Base-by-base conservation (phyloP, 2,329 filamentous ascomycete genomes). In the Xylaria sp. region DNA sequence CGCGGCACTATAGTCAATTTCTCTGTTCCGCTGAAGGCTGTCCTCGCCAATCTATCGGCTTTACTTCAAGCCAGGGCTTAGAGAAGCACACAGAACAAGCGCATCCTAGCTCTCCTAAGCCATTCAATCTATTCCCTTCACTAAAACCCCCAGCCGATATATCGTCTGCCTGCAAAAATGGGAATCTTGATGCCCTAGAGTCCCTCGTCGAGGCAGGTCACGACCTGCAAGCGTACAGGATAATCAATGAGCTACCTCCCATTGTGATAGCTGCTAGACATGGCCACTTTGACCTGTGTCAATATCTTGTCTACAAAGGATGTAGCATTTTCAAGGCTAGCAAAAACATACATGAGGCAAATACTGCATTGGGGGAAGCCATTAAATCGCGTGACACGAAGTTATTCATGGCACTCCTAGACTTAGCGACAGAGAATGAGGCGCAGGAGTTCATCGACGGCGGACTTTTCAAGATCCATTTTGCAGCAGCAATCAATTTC, bases 21-120 rank as follows among this genome's bases (percentile, higher is more conserved):
- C 10, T 15, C 13, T 61, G 58, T 31, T 18, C 28, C 10, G 31
- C 18, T 39, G 28, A 61, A 13, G 58, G 58, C 8, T 61, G 58
- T 46, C 31, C 7, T 61, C 31, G 46, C 25, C 46, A 28, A 12
- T 25, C 46, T 0, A 18, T 61, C 2, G 58, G 58, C 5, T 61
- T 61, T 13, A 2, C 28, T n/a, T 61, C 58, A 25, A 1, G 9
- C 31, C 1, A 6, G 0, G 58, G 41, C 23, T 28, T 61, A 13
- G 10, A 23, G 18, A 36, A 60, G 20, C 57, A 60, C 18, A 18
- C 33, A 2, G 18, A 48, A 36, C 2, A 60, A 15, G 41, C 7
- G 0, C 57, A 60, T 49, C 10, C 23, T 13, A 33, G 12, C 49
- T 18, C 20, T 18, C 8, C 23, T n/a, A 25, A 25, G 20, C 20